phyloP scores from a whole-genome alignment of 176 grass and related monocot genomes.

The Aechmea fasciata region DNA sequence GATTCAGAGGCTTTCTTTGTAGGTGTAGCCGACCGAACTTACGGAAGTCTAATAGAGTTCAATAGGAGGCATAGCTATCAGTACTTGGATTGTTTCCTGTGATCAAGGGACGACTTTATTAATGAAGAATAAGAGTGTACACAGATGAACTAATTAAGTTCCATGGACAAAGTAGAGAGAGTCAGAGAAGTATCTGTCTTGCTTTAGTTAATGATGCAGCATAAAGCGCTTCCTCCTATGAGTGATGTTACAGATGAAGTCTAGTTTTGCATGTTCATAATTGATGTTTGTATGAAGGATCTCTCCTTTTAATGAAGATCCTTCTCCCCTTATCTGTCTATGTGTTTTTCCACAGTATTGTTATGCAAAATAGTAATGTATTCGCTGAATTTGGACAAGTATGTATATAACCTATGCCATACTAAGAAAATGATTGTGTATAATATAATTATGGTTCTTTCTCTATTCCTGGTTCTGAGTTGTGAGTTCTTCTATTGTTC shows the following conservation, averaged over 20 bases:
- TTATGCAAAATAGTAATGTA: no score
- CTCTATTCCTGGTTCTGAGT: no score
- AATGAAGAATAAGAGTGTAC: no score
- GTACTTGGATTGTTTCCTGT: constrained; percentile 1
- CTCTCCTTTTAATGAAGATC: not conserved
- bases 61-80: constrained; percentile 4
- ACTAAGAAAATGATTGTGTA: no score
- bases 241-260: no score
- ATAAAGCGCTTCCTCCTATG: not conserved
- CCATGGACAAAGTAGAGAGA: not conserved
- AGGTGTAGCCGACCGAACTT: constrained; percentile 86
- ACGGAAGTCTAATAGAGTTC: constrained; percentile 85
- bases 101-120: not conserved
- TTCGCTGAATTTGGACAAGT: no score
- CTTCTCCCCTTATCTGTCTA: not conserved
- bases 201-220: not conserved
- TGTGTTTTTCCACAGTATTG: not conserved
- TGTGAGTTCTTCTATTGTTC: no score
- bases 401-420: no score
- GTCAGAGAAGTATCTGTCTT: not conserved
- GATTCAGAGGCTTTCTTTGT: constrained; percentile 76
- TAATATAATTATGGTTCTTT: no score
- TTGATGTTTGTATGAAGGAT: not conserved
- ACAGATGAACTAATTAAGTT: no score
- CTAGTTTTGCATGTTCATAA: not conserved